Evolutionary conservation across 78 protist genomes (phyloP).

Genomic region (Paratrimastix pyriformis): DNA sequence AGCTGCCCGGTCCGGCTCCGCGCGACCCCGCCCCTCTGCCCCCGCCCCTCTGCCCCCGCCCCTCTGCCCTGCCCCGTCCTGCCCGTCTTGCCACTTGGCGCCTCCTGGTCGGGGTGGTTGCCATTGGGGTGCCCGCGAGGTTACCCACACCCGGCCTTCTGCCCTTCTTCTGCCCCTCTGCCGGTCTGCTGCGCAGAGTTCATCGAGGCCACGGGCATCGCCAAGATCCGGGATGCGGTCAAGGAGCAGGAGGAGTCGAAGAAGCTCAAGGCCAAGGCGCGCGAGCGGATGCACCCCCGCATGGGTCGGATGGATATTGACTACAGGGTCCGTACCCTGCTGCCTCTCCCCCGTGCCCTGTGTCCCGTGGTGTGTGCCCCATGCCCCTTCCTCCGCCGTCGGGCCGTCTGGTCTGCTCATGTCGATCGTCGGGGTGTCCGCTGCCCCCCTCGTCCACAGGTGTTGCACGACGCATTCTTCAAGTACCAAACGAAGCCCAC

Average conservation of each 20-base stretch:
- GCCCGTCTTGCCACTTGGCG: too few species aligned
- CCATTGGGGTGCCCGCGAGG: too few species aligned
- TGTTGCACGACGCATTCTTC: slow-evolving; percentile 92
- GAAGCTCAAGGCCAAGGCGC: slow-evolving; percentile 48
- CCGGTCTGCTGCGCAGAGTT: slow-evolving; percentile 56
- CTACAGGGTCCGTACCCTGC: slow-evolving; percentile 45
- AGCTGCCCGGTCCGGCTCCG: slow-evolving; percentile 57
- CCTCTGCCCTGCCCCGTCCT: too few species aligned
- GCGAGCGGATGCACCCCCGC: slow-evolving; percentile 68
- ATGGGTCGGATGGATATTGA: slow-evolving; percentile 79
- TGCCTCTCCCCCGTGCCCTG: background rate
- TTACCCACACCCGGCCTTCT: too few species aligned
- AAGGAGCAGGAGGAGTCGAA: slow-evolving; percentile 46
- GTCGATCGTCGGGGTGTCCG: background rate
- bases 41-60: background rate
- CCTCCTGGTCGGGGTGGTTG: too few species aligned
- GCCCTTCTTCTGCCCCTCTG: too few species aligned
- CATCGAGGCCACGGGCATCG: slow-evolving; percentile 92
- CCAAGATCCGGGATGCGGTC: slow-evolving; percentile 65
- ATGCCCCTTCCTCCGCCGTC: background rate
- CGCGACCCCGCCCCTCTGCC: background rate
- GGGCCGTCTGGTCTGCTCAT: too few species aligned
- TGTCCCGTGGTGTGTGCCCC: background rate
- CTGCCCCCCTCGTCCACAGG: background rate
- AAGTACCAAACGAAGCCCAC: slow-evolving; percentile 72